A percentile compares a stretch with the other conserved stretches of the same genome.
These are phyloP conservation scores for Talaromyces rugulosus DNA, from an alignment of 2,329 filamentous ascomycete species.

Conservation along the genomic window DNA sequence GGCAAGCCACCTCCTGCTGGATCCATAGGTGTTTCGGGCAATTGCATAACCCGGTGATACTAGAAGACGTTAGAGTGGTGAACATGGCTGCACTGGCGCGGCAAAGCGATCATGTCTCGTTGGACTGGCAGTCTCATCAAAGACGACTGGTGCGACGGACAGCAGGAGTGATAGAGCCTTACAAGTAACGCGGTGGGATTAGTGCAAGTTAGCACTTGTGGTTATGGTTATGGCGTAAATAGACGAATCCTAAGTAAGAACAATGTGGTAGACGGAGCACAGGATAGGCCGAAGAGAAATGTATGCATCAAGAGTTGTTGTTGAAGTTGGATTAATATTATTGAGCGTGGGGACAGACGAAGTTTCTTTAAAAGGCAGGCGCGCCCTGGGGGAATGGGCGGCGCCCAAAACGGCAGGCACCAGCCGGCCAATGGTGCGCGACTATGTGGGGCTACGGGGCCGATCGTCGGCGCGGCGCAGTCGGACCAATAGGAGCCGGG, in stretches of 20 bases:
- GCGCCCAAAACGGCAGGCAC: not conserved
- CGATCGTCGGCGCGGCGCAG: not conserved
- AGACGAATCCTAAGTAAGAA: not conserved
- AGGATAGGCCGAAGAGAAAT: too few relatives aligned
- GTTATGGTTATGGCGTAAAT: not conserved
- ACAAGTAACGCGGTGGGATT: not conserved
- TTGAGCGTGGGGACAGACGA: too few relatives aligned
- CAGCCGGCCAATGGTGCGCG: not conserved
- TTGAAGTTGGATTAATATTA: not conserved
- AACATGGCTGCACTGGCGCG: not conserved
- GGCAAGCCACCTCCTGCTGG: constrained; percentile 4
- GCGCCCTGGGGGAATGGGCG: not conserved
- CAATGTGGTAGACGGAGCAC: not conserved
- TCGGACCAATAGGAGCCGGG: not conserved
- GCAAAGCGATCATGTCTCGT: not conserved
- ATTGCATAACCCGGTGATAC: constrained; percentile 3
- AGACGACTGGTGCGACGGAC: not conserved
- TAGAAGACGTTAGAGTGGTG: constrained; percentile 3
- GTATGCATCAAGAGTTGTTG: too few relatives aligned
- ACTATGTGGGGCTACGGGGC: not conserved
- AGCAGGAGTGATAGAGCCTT: not conserved
- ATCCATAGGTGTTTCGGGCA: constrained; percentile 3
- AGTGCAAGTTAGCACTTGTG: not conserved
- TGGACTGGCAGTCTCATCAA: not conserved
- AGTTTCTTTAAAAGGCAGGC: not conserved